These are phyloP conservation scores for Lipomyces yamadae DNA, from an alignment of 805 yeast species.

Conservation along the genomic window DNA sequence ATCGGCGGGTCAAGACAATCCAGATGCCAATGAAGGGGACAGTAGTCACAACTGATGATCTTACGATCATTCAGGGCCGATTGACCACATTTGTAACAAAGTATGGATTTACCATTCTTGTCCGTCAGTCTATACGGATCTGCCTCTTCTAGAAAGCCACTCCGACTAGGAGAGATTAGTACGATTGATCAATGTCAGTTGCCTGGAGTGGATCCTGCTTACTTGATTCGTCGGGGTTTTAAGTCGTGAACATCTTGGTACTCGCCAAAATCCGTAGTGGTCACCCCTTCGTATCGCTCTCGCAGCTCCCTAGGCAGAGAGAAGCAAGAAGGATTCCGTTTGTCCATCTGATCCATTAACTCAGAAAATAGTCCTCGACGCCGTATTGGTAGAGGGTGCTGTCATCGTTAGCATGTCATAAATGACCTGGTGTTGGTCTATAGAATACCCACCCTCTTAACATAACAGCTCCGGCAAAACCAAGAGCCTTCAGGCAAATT, in stretches of 20 bases:
- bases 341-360: slow-evolving; percentile 61
- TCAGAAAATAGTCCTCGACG: slow-evolving; percentile 55
- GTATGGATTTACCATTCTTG: slow-evolving; percentile 65
- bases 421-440: background rate
- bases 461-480: slow-evolving; percentile 80
- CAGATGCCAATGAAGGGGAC: slow-evolving; percentile 82
- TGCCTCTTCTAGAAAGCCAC: slow-evolving; percentile 54
- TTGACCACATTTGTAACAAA: slow-evolving; percentile 77
- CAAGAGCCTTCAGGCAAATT: slow-evolving; percentile 84
- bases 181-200: background rate
- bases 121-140: slow-evolving; percentile 71
- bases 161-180: slow-evolving; percentile 40
- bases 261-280: slow-evolving; percentile 69
- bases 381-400: slow-evolving; percentile 46
- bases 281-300: slow-evolving; percentile 73
- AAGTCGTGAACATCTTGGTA: slow-evolving; percentile 55
- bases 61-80: slow-evolving; percentile 65
- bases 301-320: slow-evolving; percentile 70
- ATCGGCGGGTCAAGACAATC: slow-evolving; percentile 84
- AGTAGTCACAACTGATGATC: slow-evolving; percentile 79
- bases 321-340: slow-evolving; percentile 68
- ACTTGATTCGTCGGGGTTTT: slow-evolving; percentile 32
- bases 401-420: slow-evolving; percentile 21
- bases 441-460: slow-evolving; percentile 44
- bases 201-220: background rate